phyloP scores from a whole-genome alignment of 1,139 yeast species.

The Yamadazyma sp. region DNA sequence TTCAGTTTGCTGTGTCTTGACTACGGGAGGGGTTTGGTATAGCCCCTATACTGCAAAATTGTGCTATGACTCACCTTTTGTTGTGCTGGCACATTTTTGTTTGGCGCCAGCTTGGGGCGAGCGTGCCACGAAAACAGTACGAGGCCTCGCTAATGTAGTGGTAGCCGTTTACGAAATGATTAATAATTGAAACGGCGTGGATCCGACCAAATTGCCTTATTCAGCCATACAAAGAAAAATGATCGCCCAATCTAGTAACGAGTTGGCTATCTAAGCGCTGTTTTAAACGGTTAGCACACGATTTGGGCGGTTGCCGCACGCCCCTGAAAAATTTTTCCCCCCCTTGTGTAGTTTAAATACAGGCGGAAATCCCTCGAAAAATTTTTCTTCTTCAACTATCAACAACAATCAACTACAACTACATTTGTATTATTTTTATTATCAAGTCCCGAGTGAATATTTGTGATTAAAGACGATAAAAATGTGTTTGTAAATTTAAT shows the following conservation, averaged over 20 bases:
- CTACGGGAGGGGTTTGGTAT: no score
- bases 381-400: conserved; percentile 8
- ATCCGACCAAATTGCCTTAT: not conserved
- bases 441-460: conserved; percentile 15
- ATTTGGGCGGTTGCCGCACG: conserved; percentile 1
- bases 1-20: no score
- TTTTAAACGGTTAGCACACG: not conserved
- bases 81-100: no score
- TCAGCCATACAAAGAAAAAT: conserved; percentile 1
- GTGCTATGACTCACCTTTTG: not conserved
- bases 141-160: no score
- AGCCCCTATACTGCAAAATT: no score
- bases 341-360: not conserved
- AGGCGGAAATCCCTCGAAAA: conserved; percentile 7
- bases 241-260: not conserved
- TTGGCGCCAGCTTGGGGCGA: not conserved
- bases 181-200: not conserved
- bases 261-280: conserved; percentile 4
- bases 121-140: no score
- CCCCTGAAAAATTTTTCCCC: conserved; percentile 3
- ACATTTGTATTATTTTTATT: conserved; percentile 12
- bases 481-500: conserved; percentile 38
- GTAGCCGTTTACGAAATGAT: not conserved
- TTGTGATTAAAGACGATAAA: conserved; percentile 15
- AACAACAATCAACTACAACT: conserved; percentile 13